phyloP scores from a whole-genome alignment of 805 yeast species.

The Candida insectalens region DNA sequence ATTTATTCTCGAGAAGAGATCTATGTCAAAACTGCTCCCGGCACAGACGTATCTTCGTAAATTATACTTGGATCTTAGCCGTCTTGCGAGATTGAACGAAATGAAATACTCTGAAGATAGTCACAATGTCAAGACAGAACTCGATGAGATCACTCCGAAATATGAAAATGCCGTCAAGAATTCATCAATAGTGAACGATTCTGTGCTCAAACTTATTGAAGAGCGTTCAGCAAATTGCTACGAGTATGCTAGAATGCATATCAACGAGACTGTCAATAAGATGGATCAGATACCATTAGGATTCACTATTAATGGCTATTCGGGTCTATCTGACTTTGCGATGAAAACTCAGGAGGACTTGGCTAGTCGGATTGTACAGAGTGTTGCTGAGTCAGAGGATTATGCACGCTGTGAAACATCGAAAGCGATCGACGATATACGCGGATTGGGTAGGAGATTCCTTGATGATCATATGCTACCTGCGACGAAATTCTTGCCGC shows the following conservation, averaged over 20 bases:
- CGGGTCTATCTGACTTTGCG: constrained; percentile 62
- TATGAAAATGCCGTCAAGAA: constrained; percentile 43
- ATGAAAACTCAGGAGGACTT: constrained; percentile 57
- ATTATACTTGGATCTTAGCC: constrained; percentile 53
- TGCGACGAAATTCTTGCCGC: constrained; percentile 56
- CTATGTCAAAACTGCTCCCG: constrained; percentile 82
- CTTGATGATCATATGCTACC: constrained; percentile 44
- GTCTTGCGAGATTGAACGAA: constrained; percentile 55
- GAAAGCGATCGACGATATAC: constrained; percentile 51
- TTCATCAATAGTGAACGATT: constrained; percentile 46
- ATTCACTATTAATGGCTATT: constrained; percentile 51
- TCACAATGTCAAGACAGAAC: constrained; percentile 33
- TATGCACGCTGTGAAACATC: constrained; percentile 56
- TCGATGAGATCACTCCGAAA: constrained; percentile 53
- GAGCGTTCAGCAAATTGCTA: constrained; percentile 46
- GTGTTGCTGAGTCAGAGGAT: constrained; percentile 58
- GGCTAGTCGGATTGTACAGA: constrained; percentile 50
- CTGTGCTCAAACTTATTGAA: constrained; percentile 58
- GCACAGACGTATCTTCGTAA: constrained; percentile 81
- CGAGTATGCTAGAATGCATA: constrained; percentile 44
- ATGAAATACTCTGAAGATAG: constrained; percentile 41
- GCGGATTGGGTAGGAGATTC: constrained; percentile 49
- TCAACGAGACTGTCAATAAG: constrained; percentile 41
- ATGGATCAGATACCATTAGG: constrained; percentile 32
- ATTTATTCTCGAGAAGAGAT: constrained; percentile 81